Evolutionary conservation across 2,329 filamentous ascomycete genomes (phyloP).

Genomic region (Epichloe bromicola): DNA sequence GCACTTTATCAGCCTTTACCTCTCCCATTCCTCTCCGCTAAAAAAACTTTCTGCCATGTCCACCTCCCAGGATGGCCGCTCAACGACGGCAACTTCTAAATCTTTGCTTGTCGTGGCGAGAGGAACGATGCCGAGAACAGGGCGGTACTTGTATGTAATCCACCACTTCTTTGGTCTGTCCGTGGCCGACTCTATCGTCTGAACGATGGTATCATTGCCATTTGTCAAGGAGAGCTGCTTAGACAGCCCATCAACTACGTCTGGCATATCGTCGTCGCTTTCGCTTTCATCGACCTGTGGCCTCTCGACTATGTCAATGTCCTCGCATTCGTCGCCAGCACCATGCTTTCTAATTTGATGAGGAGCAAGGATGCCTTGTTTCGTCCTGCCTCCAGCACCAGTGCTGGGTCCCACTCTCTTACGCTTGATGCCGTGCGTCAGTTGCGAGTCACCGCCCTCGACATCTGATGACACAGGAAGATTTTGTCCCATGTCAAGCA

Average conservation of each 20-base stretch:
- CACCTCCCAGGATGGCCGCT: constrained; percentile 74
- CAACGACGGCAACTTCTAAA: constrained; percentile 76
- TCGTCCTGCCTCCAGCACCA: constrained; percentile 42
- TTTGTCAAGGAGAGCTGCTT: constrained; percentile 18
- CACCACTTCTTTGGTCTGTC: constrained; percentile 39
- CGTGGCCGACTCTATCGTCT: constrained; percentile 7
- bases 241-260: constrained; percentile 20
- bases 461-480: constrained; percentile 28
- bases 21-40: constrained; percentile 41
- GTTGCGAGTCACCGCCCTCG: constrained; percentile 16
- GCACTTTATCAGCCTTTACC: constrained; percentile 10
- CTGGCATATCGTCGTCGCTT: constrained; percentile 26
- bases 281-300: constrained; percentile 21
- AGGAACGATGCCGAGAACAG: constrained; percentile 64
- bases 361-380: constrained; percentile 30
- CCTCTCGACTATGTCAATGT: constrained; percentile 26
- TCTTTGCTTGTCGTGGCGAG: constrained; percentile 26
- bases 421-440: constrained; percentile 33
- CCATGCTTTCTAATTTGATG: constrained; percentile 28
- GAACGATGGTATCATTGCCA: constrained; percentile 9
- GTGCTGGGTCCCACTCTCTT: constrained; percentile 36
- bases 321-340: constrained; percentile 27
- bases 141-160: constrained; percentile 86
- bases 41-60: constrained; percentile 62
- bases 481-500: constrained; percentile 74